Evolutionary conservation across 2,329 filamentous ascomycete genomes (phyloP).

Genomic region (Colletotrichum lindemuthianum): DNA sequence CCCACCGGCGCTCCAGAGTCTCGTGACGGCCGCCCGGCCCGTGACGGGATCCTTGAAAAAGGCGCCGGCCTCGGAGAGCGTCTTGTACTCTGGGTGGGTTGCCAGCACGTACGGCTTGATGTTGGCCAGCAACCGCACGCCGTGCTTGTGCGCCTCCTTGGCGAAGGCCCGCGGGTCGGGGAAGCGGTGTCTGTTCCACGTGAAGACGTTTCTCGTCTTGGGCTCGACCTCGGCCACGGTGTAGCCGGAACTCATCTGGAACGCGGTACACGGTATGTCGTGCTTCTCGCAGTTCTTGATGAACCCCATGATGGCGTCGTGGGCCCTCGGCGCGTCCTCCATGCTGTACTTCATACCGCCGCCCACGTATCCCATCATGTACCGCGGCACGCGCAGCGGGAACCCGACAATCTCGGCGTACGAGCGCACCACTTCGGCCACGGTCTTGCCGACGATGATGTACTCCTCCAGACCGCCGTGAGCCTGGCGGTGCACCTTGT

Average conservation of each 20-base stretch:
- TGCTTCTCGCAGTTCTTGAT: constrained; percentile 69
- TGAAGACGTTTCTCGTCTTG: constrained; percentile 76
- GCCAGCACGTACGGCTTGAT: constrained; percentile 78
- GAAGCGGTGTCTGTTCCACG: constrained; percentile 77
- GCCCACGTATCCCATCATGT: constrained; percentile 78
- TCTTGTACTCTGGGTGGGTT: constrained; percentile 73
- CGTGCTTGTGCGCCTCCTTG: constrained; percentile 68
- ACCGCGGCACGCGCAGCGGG: constrained; percentile 74
- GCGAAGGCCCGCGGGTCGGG: constrained; percentile 74
- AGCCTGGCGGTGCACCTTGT: constrained; percentile 79
- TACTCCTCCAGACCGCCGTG: constrained; percentile 79
- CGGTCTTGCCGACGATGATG: constrained; percentile 71
- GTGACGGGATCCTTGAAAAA: constrained; percentile 72
- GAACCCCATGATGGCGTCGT: constrained; percentile 69
- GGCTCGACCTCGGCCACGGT: constrained; percentile 74
- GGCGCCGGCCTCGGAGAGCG: constrained; percentile 65
- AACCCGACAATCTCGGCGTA: constrained; percentile 77
- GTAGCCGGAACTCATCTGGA: constrained; percentile 79
- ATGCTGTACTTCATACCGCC: constrained; percentile 68
- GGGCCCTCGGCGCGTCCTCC: constrained; percentile 61
- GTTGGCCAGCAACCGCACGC: constrained; percentile 75
- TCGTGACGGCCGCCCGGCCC: constrained; percentile 62
- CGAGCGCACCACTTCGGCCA: constrained; percentile 71
- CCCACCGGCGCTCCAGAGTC: constrained; percentile 78
- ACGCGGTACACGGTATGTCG: constrained; percentile 75